Evolutionary conservation across 352 stramenopile species (phyloP).

Genomic region (Phytopythium aichiense): DNA sequence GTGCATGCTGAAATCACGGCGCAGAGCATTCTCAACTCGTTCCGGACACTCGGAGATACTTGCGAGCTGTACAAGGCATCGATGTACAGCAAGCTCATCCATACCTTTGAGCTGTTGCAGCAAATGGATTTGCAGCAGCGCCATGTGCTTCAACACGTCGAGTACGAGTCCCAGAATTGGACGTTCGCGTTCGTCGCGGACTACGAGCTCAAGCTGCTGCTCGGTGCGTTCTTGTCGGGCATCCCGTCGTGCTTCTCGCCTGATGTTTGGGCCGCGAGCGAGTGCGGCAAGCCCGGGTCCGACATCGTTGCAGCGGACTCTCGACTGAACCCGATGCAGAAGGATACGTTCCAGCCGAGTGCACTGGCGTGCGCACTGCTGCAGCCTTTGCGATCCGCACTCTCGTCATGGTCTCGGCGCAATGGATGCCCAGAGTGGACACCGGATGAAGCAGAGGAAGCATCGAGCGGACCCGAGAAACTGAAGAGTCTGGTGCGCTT

Average conservation of each 20-base stretch:
- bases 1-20: slow-evolving; percentile 62
- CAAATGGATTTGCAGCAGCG: slow-evolving; percentile 80
- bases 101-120: slow-evolving; percentile 61
- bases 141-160: slow-evolving; percentile 64
- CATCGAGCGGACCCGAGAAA: background rate
- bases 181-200: slow-evolving; percentile 80
- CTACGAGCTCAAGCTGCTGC: slow-evolving; percentile 78
- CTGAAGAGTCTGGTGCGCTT: slow-evolving; percentile 27
- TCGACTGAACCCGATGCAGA: slow-evolving; percentile 26
- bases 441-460: slow-evolving; percentile 8
- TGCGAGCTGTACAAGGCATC: slow-evolving; percentile 27
- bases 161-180: slow-evolving; percentile 84
- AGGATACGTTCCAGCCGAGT: slow-evolving; percentile 23
- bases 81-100: slow-evolving; percentile 53
- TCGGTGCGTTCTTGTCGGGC: slow-evolving; percentile 57
- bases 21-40: slow-evolving; percentile 58
- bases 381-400: slow-evolving; percentile 25
- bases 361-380: slow-evolving; percentile 42
- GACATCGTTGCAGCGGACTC: slow-evolving; percentile 16
- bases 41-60: slow-evolving; percentile 28
- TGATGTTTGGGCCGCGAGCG: slow-evolving; percentile 22
- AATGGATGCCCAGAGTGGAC: slow-evolving; percentile 35
- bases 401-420: slow-evolving; percentile 28
- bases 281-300: slow-evolving; percentile 18
- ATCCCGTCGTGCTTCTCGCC: slow-evolving; percentile 50